These are phyloP conservation scores for Sugiyamaella lignohabitans DNA, from an alignment of 805 yeast genomes.

Conservation along the genomic window DNA sequence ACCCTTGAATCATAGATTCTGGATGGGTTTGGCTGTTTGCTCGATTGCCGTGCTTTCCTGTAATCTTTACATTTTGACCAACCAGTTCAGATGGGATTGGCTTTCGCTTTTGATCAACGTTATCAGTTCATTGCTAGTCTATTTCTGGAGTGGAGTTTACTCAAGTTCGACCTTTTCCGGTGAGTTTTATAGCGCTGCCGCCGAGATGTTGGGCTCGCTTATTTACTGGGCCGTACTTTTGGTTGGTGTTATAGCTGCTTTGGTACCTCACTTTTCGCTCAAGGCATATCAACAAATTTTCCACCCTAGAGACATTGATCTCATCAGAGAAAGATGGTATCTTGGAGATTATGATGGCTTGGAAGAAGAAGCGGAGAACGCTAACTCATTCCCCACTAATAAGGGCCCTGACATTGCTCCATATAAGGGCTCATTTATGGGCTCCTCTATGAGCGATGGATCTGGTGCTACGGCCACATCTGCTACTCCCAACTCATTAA, in stretches of 20 bases:
- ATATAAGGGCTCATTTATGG: not conserved
- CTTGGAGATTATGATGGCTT: slow-evolving; percentile 18
- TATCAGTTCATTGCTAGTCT: slow-evolving; percentile 52
- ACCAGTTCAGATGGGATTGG: slow-evolving; percentile 78
- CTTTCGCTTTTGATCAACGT: slow-evolving; percentile 46
- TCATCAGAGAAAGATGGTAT: slow-evolving; percentile 53
- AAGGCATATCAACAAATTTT: slow-evolving; percentile 48
- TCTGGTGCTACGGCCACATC: not conserved
- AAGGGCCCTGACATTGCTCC: not conserved
- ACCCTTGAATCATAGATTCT: slow-evolving; percentile 57
- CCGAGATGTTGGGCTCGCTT: slow-evolving; percentile 53
- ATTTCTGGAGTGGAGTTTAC: slow-evolving; percentile 80
- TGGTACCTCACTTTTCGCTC: slow-evolving; percentile 55
- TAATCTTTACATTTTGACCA: slow-evolving; percentile 58
- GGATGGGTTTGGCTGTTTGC: slow-evolving; percentile 61
- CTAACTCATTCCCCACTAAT: not conserved
- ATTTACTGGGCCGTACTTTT: slow-evolving; percentile 61
- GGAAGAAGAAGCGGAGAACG: not conserved
- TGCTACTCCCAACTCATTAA: not conserved
- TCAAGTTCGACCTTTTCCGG: slow-evolving; percentile 45
- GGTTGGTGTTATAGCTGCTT: slow-evolving; percentile 46
- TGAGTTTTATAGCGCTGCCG: slow-evolving; percentile 60
- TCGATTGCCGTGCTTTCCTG: slow-evolving; percentile 58
- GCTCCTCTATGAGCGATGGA: not conserved
- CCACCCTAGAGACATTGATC: slow-evolving; percentile 61